Evolutionary conservation across 768 basidiomycete species (phyloP).

Genomic region (Xerocomellus dryophilus): DNA sequence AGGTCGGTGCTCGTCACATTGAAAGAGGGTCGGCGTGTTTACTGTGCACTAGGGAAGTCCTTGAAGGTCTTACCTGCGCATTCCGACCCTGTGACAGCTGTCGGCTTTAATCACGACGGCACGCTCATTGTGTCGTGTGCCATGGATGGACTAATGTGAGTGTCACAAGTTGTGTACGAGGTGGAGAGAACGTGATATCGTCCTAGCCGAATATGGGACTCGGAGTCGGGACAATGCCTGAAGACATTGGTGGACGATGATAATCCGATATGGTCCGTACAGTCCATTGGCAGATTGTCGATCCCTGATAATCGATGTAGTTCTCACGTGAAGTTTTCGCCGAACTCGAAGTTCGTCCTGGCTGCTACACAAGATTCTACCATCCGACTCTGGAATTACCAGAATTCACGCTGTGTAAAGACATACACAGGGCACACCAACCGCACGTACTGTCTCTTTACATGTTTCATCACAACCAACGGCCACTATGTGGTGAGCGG

Average conservation of each 20-base stretch:
- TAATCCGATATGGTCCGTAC: conserved; percentile 80
- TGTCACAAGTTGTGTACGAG: conserved; percentile 4
- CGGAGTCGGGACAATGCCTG: conserved; percentile 94
- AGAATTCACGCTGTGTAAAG: conserved; percentile 86
- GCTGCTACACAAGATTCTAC: conserved; percentile 93
- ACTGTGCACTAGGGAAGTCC: conserved; percentile 57
- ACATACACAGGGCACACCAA: conserved; percentile 88
- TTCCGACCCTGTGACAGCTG: conserved; percentile 94
- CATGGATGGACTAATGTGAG: conserved; percentile 96
- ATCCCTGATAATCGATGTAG: conserved; percentile 36
- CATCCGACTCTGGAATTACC: conserved; percentile 92
- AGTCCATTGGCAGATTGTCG: neutral
- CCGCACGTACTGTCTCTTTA: conserved; percentile 76
- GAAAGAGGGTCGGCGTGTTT: neutral
- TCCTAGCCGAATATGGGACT: conserved; percentile 92
- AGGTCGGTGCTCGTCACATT: conserved; percentile 44
- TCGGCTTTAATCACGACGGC: conserved; percentile 92
- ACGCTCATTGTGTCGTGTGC: conserved; percentile 92
- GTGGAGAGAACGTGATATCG: neutral
- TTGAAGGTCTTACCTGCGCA: conserved; percentile 90
- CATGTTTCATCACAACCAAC: conserved; percentile 57
- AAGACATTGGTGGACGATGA: conserved; percentile 97
- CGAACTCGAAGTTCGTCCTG: conserved; percentile 86
- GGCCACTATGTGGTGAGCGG: conserved; percentile 80
- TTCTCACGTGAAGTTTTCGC: conserved; percentile 87